Percentiles rank a stretch among this genome's conserved stretches.
Evolutionary conservation across 2,329 filamentous ascomycete species (phyloP).

Genomic region (Paracoccidioides lutzii): DNA sequence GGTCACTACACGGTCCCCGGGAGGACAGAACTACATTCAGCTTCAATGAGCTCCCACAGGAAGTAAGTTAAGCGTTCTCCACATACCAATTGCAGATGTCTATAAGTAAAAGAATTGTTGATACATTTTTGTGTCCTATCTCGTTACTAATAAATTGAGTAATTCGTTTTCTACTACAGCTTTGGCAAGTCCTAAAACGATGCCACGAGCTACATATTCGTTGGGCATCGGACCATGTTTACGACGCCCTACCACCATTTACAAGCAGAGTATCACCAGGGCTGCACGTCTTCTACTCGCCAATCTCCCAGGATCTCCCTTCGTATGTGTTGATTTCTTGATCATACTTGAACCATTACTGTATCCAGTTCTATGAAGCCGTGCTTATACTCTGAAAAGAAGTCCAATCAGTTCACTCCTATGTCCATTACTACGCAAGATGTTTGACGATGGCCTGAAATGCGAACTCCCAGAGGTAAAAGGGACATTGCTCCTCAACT

Average conservation of each 20-base stretch:
- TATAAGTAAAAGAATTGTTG: background rate
- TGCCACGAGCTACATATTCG: constrained; percentile 64
- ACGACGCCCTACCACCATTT: constrained; percentile 55
- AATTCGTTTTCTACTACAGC: constrained; percentile 24
- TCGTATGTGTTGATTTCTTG: constrained; percentile 20
- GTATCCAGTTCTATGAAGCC: constrained; percentile 5
- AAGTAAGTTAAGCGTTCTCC: constrained; percentile 31
- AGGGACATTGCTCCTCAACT: background rate
- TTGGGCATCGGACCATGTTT: constrained; percentile 53
- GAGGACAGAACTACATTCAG: constrained; percentile 68
- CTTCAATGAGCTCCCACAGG: constrained; percentile 58
- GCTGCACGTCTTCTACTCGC: constrained; percentile 67
- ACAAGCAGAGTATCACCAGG: constrained; percentile 64
- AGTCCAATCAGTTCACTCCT: constrained; percentile 33
- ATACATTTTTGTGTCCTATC: background rate
- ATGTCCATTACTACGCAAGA: constrained; percentile 45
- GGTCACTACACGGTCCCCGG: constrained; percentile 52
- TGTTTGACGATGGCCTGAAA: constrained; percentile 43
- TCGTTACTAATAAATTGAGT: background rate
- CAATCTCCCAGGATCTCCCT: constrained; percentile 27
- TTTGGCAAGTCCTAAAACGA: constrained; percentile 49
- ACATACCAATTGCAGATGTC: no score
- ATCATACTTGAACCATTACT: background rate
- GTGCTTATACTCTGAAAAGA: background rate
- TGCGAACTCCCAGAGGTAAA: constrained; percentile 42